Evolutionary conservation across 371 early-diverging fungal genomes (phyloP).

Genomic region (Quaeritorhiza haematococci): DNA sequence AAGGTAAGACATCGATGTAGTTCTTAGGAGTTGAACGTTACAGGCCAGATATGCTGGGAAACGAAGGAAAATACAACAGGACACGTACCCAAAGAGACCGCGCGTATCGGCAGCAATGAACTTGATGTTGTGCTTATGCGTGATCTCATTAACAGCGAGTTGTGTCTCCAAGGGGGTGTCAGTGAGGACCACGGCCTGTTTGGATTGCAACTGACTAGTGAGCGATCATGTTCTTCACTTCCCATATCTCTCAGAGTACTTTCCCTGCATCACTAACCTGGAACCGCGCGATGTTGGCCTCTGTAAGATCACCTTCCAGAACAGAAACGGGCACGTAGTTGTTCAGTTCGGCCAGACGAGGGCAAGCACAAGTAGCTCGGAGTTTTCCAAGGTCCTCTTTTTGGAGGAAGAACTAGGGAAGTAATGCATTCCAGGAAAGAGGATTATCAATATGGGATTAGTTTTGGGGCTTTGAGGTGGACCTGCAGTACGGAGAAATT

Average conservation of each 20-base stretch:
- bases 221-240: not conserved
- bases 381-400: conserved; percentile 88
- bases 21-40: not conserved
- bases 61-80: not conserved
- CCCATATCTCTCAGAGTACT: not conserved
- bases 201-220: not conserved
- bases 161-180: conserved; percentile 71
- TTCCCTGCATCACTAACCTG: conserved; percentile 41
- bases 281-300: conserved; percentile 65
- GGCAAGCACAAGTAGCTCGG: conserved; percentile 73
- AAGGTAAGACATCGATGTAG: not conserved
- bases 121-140: conserved; percentile 77
- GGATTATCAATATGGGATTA: conserved; percentile 2
- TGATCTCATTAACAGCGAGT: conserved; percentile 84
- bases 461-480: no score
- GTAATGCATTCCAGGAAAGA: not conserved
- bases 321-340: conserved; percentile 93
- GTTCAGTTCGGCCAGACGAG: conserved; percentile 93
- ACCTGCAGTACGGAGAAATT: no score
- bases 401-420: conserved; percentile 85
- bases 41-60: not conserved
- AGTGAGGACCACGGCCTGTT: conserved; percentile 80
- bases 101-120: conserved; percentile 90
- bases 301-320: conserved; percentile 65
- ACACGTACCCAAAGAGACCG: conserved; percentile 89